These are phyloP conservation scores for Leishmania major DNA, from an alignment of 208 protist species.

Conservation along the genomic window DNA sequence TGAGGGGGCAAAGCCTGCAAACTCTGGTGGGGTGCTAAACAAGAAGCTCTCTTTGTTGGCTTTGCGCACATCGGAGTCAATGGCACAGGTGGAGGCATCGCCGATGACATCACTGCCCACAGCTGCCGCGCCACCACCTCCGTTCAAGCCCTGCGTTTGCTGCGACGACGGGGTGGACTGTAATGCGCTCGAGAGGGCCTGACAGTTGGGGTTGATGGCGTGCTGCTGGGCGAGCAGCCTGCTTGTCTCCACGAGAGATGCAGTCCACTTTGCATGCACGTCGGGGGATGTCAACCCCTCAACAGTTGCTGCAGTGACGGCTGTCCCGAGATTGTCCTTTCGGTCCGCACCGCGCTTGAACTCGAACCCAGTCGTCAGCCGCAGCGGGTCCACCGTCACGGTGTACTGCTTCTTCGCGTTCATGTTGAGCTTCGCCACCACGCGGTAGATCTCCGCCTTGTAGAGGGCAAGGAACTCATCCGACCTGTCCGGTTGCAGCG, in stretches of 20 bases:
- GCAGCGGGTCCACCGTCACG: slow-evolving; percentile 65
- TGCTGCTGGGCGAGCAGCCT: slow-evolving; percentile 40
- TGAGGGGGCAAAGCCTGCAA: slow-evolving; percentile 56
- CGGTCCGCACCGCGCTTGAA: slow-evolving; percentile 16
- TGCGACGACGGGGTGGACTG: slow-evolving; percentile 29
- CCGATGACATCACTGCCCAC: not conserved
- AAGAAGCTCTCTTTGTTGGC: slow-evolving; percentile 43
- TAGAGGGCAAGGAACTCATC: slow-evolving; percentile 77
- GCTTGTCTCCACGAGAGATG: slow-evolving; percentile 26
- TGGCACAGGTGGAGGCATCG: slow-evolving; percentile 10
- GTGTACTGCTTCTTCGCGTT: slow-evolving; percentile 54
- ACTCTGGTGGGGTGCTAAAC: slow-evolving; percentile 80
- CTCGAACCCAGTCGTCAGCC: slow-evolving; percentile 54
- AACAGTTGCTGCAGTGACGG: not conserved
- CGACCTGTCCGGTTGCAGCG: slow-evolving; percentile 58
- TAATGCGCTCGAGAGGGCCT: slow-evolving; percentile 9
- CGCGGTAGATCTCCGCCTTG: slow-evolving; percentile 58
- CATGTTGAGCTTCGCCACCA: slow-evolving; percentile 63
- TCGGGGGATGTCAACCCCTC: slow-evolving; percentile 8
- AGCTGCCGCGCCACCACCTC: not conserved
- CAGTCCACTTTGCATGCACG: slow-evolving; percentile 22
- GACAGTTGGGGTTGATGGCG: slow-evolving; percentile 7
- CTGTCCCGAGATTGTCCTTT: not conserved
- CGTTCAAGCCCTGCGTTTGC: slow-evolving; percentile 6
- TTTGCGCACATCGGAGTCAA: slow-evolving; percentile 34